phyloP scores from a whole-genome alignment of 768 basidiomycete genomes.

The Leccinum olivaceopallidum region DNA sequence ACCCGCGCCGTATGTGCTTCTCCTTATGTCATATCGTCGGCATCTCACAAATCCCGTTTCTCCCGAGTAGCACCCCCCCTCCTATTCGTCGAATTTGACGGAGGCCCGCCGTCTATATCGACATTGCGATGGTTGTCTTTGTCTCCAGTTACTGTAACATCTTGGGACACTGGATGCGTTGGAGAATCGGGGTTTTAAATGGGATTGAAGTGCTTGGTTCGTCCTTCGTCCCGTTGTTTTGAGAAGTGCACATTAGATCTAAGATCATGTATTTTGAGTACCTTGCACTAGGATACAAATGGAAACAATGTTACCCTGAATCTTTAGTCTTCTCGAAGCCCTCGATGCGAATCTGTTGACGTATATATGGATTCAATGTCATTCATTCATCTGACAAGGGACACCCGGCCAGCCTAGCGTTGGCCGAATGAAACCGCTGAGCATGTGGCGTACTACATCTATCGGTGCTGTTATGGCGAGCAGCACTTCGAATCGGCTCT shows the following conservation, averaged over 20 bases:
- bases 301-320: background rate
- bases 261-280: background rate
- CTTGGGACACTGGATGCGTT: background rate
- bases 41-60: background rate
- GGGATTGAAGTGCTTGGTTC: background rate
- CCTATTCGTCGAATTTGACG: background rate
- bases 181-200: background rate
- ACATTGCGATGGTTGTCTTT: background rate
- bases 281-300: background rate
- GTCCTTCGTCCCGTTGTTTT: background rate
- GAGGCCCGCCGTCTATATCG: background rate
- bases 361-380: background rate
- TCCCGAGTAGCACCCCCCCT: background rate
- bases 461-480: conserved; percentile 61
- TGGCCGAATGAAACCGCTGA: background rate
- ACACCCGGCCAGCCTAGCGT: background rate
- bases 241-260: background rate
- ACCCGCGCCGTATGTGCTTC: background rate
- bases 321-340: background rate
- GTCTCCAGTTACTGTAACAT: background rate
- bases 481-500: conserved; percentile 59
- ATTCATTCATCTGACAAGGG: background rate
- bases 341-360: background rate
- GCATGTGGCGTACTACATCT: background rate
- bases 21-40: background rate